phyloP scores from a whole-genome alignment of 1,284 basidiomycete genomes.

The Malassezia caprae region DNA sequence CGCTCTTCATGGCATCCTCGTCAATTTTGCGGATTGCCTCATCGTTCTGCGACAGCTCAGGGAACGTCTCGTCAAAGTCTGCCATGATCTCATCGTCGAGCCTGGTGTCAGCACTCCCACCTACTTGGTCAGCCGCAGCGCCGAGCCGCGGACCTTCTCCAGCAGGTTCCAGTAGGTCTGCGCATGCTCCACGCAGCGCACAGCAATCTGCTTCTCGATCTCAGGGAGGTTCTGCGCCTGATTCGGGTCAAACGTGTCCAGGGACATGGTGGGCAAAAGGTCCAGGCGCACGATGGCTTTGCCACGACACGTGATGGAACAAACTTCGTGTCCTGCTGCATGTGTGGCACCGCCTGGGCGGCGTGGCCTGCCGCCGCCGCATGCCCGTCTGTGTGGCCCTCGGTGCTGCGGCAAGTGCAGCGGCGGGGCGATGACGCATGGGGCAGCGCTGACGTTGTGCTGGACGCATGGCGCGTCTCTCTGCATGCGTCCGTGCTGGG shows the following conservation, averaged over 20 bases:
- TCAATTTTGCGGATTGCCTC: slow-evolving; percentile 60
- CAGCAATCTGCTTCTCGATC: slow-evolving; percentile 93
- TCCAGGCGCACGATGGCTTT: not conserved
- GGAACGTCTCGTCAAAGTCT: slow-evolving; percentile 67
- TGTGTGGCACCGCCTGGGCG: slow-evolving; percentile 15
- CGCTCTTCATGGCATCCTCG: slow-evolving; percentile 90
- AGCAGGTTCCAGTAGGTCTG: slow-evolving; percentile 94
- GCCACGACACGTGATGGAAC: slow-evolving; percentile 7
- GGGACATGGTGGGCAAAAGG: slow-evolving; percentile 8
- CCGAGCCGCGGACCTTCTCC: slow-evolving; percentile 66
- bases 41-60: slow-evolving; percentile 53
- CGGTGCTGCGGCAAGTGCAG: slow-evolving; percentile 1
- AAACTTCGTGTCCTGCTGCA: not conserved
- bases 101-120: slow-evolving; percentile 11
- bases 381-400: not conserved
- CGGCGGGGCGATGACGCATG: not conserved
- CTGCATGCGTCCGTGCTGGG: slow-evolving; percentile 24
- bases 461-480: not conserved
- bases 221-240: slow-evolving; percentile 70
- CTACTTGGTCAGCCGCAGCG: slow-evolving; percentile 70
- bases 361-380: not conserved
- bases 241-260: slow-evolving; percentile 37
- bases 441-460: not conserved
- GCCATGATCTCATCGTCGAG: slow-evolving; percentile 57
- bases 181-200: slow-evolving; percentile 68